These are phyloP conservation scores for Brassica balearica DNA, from an alignment of 441 rosid species.

Conservation along the genomic window DNA sequence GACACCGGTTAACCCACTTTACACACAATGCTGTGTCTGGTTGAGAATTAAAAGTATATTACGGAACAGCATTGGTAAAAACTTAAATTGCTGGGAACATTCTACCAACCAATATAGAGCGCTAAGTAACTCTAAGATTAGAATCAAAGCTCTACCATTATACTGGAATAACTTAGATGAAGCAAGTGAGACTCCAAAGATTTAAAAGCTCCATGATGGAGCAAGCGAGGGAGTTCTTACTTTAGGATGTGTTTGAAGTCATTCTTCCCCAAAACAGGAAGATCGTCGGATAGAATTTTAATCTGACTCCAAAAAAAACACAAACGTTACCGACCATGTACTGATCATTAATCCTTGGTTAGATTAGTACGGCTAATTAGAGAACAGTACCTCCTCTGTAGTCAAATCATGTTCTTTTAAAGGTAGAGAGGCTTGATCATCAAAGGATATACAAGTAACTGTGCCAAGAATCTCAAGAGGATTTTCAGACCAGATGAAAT, in stretches of 20 bases:
- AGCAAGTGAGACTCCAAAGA: too few relatives aligned
- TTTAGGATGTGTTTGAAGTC: slow-evolving; percentile 89
- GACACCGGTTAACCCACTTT: not conserved
- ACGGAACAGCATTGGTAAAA: too few relatives aligned
- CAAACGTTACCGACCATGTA: not conserved
- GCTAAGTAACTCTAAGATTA: too few relatives aligned
- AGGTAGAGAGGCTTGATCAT: slow-evolving; percentile 63
- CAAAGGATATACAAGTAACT: slow-evolving; percentile 73
- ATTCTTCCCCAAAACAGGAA: slow-evolving; percentile 88
- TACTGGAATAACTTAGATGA: too few relatives aligned
- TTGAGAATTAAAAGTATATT: too few relatives aligned
- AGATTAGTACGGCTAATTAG: not conserved
- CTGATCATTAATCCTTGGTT: not conserved
- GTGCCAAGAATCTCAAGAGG: slow-evolving; percentile 96
- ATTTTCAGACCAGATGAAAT: slow-evolving; percentile 77
- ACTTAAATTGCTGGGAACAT: not conserved
- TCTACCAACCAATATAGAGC: not conserved
- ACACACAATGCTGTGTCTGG: not conserved
- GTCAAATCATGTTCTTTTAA: slow-evolving; percentile 64
- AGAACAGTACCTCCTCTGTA: slow-evolving; percentile 70
- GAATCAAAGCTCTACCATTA: too few relatives aligned
- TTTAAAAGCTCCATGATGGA: not conserved
- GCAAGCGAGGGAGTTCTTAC: slow-evolving; percentile 52
- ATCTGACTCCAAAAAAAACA: slow-evolving; percentile 52
- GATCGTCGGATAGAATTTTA: slow-evolving; percentile 84